A percentile compares a stretch with the other conserved stretches of the same genome.
phyloP scores from a whole-genome alignment of 169 alveolate genomes.

The Plasmodium vivax region DNA sequence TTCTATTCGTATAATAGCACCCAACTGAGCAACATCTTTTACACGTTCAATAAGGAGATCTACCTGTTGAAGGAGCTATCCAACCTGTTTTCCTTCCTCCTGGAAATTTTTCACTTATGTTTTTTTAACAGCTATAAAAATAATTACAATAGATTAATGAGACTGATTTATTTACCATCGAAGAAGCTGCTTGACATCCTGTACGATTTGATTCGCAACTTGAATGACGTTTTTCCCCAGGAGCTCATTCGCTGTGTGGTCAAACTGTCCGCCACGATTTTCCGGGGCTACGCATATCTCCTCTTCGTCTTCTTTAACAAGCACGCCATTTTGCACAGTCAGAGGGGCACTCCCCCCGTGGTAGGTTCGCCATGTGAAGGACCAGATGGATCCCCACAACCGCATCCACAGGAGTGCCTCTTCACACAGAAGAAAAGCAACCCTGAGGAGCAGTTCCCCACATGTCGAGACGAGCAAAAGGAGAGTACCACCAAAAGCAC shows the following conservation, averaged over 20 bases:
- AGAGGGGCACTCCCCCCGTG: neutral
- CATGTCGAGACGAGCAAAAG: neutral
- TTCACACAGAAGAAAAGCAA: neutral
- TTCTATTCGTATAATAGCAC: constrained; percentile 48
- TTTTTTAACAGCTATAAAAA: constrained; percentile 67
- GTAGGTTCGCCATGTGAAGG: neutral
- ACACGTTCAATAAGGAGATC: constrained; percentile 67
- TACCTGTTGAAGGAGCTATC: constrained; percentile 24
- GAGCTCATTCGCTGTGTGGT: constrained; percentile 49
- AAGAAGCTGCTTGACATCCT: constrained; percentile 18
- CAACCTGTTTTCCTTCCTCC: constrained; percentile 34
- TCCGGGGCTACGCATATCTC: constrained; percentile 57
- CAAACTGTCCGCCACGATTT: constrained; percentile 40
- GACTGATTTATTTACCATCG: constrained; percentile 35
- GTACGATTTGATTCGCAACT: neutral
- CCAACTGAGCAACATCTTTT: constrained; percentile 36
- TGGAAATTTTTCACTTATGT: constrained; percentile 44
- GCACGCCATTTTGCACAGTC: constrained; percentile 17
- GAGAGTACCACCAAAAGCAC: neutral
- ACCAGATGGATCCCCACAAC: neutral
- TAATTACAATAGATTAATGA: constrained; percentile 55
- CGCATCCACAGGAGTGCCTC: neutral
- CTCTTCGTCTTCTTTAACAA: constrained; percentile 48
- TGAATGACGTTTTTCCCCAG: constrained; percentile 42
- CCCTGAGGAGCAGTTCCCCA: neutral